phyloP scores from a whole-genome alignment of 108 stramenopile species.

The Epipyxis sp. region DNA sequence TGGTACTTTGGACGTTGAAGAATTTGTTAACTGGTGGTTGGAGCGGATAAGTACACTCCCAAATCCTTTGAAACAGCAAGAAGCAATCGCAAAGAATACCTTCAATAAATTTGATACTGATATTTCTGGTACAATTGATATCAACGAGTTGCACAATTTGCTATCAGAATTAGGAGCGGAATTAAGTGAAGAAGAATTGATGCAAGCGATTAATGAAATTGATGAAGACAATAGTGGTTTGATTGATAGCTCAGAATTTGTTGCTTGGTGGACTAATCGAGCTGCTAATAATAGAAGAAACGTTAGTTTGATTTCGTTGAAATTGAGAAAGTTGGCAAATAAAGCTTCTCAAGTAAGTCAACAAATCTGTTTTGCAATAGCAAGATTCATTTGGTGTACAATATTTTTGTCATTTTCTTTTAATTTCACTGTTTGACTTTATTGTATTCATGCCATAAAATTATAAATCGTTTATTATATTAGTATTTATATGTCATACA shows the following conservation, averaged over 20 bases:
- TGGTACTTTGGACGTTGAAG: neutral
- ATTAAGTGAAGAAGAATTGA: neutral
- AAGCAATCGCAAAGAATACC: conserved; percentile 13
- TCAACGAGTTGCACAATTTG: conserved; percentile 60
- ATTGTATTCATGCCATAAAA: no score
- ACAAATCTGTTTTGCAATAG: no score
- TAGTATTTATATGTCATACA: no score
- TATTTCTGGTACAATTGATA: conserved; percentile 64
- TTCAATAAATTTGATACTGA: conserved; percentile 70
- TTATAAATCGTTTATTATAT: no score
- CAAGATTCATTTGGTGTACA: no score
- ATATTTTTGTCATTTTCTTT: no score
- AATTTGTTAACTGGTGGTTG: conserved; percentile 5
- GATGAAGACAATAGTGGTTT: neutral
- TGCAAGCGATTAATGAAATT: neutral
- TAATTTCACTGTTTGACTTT: no score
- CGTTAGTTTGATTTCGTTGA: neutral
- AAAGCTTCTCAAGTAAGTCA: neutral
- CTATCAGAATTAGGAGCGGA: conserved; percentile 51
- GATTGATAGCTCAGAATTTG: neutral
- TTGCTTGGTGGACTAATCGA: conserved; percentile 19
- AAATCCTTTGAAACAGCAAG: conserved; percentile 5
- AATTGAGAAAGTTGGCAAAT: neutral
- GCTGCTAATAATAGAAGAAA: neutral
- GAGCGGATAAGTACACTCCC: neutral